These are phyloP conservation scores for Backusella macrospora DNA, from an alignment of 192 early-diverging fungal species.

Conservation along the genomic window DNA sequence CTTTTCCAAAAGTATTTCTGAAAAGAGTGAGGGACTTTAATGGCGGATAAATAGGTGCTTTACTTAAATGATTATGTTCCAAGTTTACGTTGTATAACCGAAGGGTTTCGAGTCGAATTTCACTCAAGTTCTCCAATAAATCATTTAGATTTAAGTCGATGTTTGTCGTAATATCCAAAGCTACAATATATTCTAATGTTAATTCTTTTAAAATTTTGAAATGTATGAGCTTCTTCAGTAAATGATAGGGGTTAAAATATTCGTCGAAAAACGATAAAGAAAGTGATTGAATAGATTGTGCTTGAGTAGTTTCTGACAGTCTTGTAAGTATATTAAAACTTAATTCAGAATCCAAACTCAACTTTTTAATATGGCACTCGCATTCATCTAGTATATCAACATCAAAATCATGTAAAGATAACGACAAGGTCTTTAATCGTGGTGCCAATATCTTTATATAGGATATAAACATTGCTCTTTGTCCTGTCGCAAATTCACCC, in stretches of 20 bases:
- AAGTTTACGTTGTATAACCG: no score
- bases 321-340: background rate
- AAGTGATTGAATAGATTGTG: background rate
- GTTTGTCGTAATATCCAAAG: background rate
- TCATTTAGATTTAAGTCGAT: background rate
- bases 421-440: background rate
- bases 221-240: background rate
- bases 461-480: background rate
- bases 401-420: background rate
- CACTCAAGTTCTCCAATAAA: background rate
- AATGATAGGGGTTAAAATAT: background rate
- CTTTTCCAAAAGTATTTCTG: no score
- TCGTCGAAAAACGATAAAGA: no score
- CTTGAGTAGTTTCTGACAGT: background rate
- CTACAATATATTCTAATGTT: no score
- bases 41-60: no score
- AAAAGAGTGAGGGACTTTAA: no score
- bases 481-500: background rate
- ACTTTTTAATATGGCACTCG: background rate
- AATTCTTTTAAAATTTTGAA: background rate
- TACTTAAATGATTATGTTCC: no score
- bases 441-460: background rate
- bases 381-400: background rate
- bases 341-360: background rate
- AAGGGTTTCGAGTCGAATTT: no score